Percentiles rank a stretch among this genome's conserved stretches.
phyloP scores from a whole-genome alignment of 352 stramenopile species.

The Globisporangium heterothallicum region DNA sequence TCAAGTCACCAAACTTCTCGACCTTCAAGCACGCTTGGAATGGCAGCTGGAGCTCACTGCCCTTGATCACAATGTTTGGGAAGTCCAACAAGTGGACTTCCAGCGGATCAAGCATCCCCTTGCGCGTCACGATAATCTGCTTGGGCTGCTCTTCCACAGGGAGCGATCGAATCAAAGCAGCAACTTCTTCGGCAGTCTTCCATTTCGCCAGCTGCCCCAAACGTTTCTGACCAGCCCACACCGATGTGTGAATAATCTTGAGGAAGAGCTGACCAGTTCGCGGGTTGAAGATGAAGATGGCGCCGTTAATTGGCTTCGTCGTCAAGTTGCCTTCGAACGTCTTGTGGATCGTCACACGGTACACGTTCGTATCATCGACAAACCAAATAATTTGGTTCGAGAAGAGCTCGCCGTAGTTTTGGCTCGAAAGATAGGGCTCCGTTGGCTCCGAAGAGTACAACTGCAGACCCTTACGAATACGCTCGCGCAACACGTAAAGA shows the following conservation, averaged over 20 bases:
- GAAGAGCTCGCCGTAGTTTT: slow-evolving; percentile 99
- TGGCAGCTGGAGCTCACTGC: slow-evolving; percentile 97
- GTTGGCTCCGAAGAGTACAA: slow-evolving; percentile 99
- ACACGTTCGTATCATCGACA: slow-evolving; percentile 99
- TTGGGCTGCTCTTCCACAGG: slow-evolving; percentile 99
- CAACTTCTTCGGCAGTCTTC: slow-evolving; percentile 99
- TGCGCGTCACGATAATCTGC: slow-evolving; percentile 99
- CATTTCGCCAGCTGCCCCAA: slow-evolving; percentile 99
- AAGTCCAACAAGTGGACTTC: slow-evolving; percentile 99
- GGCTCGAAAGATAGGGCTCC: slow-evolving; percentile 98
- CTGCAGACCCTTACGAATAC: slow-evolving; percentile 99
- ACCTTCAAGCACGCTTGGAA: slow-evolving; percentile 99
- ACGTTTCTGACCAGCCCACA: slow-evolving; percentile 99
- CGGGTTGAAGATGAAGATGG: slow-evolving; percentile 99
- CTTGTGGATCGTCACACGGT: slow-evolving; percentile 99
- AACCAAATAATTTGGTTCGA: slow-evolving; percentile 99
- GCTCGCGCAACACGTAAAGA: slow-evolving; percentile 98
- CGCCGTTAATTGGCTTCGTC: slow-evolving; percentile 99
- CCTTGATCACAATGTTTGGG: slow-evolving; percentile 99
- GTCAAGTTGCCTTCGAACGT: slow-evolving; percentile 99
- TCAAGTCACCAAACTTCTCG: slow-evolving; percentile 99
- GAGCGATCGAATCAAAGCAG: slow-evolving; percentile 97
- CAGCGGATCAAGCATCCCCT: slow-evolving; percentile 99
- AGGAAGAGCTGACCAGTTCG: slow-evolving; percentile 99
- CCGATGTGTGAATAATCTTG: slow-evolving; percentile 99